These are phyloP conservation scores for Backusella morwellensis DNA, from an alignment of 192 early-diverging fungal species.

Conservation along the genomic window DNA sequence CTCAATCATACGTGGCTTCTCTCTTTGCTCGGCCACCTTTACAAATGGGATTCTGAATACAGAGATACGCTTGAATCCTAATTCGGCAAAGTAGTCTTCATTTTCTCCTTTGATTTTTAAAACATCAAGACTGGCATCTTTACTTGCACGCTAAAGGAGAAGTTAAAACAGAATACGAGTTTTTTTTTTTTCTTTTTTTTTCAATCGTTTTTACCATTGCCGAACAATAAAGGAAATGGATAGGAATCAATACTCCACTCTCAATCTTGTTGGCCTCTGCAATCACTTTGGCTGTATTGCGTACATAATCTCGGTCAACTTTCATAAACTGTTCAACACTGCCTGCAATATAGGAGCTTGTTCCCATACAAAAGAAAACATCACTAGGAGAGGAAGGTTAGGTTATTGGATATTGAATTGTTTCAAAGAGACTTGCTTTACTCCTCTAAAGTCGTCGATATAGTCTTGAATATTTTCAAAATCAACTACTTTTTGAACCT, in stretches of 20 bases:
- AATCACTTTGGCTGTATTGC: constrained; percentile 61
- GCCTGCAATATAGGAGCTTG: constrained; percentile 63
- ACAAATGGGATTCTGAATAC: neutral
- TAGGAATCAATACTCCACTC: neutral
- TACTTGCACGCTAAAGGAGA: neutral
- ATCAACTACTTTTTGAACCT: neutral
- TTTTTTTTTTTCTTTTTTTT: too few relatives aligned
- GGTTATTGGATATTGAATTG: neutral
- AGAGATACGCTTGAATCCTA: neutral
- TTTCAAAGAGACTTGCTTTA: neutral
- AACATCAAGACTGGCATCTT: constrained; percentile 33
- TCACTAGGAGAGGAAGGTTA: constrained; percentile 32
- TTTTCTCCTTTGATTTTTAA: constrained; percentile 48
- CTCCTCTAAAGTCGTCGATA: neutral
- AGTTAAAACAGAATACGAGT: neutral
- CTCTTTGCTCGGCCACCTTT: neutral
- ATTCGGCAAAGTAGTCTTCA: neutral
- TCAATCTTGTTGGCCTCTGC: constrained; percentile 42
- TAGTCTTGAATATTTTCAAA: neutral
- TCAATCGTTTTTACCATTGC: neutral
- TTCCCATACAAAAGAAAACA: constrained; percentile 72
- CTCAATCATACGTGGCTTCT: constrained; percentile 8
- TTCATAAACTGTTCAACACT: constrained; percentile 50
- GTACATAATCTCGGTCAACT: constrained; percentile 73
- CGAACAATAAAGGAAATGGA: neutral